These are phyloP conservation scores for Saccharomycopsis oosterbeekiorum DNA, from an alignment of 805 yeast species.

Conservation along the genomic window DNA sequence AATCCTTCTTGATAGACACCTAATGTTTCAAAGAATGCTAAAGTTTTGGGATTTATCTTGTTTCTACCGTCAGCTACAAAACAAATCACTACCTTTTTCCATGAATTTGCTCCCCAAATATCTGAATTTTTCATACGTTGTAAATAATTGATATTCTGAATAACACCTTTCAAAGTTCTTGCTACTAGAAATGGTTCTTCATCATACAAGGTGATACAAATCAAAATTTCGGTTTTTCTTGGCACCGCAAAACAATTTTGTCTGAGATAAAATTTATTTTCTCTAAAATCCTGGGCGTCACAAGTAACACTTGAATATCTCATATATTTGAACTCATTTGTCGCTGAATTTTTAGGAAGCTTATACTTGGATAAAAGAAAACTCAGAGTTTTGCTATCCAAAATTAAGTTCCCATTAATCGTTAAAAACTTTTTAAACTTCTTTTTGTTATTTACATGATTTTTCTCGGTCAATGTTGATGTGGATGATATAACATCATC, in stretches of 20 bases:
- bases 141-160: conserved; percentile 75
- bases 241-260: conserved; percentile 72
- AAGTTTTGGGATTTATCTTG: conserved; percentile 68
- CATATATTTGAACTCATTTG: conserved; percentile 72
- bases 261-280: conserved; percentile 64
- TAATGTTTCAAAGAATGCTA: conserved; percentile 70
- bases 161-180: conserved; percentile 80
- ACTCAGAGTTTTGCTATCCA: conserved; percentile 79
- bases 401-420: conserved; percentile 62
- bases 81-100: conserved; percentile 89
- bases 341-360: conserved; percentile 21
- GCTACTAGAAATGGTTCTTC: conserved; percentile 79
- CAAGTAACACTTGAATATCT: conserved; percentile 92
- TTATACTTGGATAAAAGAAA: conserved; percentile 45
- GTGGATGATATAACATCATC: neutral
- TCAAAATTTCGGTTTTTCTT: conserved; percentile 74
- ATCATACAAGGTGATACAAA: conserved; percentile 83
- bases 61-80: conserved; percentile 89
- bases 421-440: conserved; percentile 8
- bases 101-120: conserved; percentile 60
- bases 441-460: neutral
- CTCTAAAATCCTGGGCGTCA: conserved; percentile 65
- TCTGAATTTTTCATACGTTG: conserved; percentile 50
- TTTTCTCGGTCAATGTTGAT: neutral
- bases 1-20: conserved; percentile 95